These are phyloP conservation scores for Earliella scabrosa DNA, from an alignment of 1,284 basidiomycete genomes.

Conservation along the genomic window DNA sequence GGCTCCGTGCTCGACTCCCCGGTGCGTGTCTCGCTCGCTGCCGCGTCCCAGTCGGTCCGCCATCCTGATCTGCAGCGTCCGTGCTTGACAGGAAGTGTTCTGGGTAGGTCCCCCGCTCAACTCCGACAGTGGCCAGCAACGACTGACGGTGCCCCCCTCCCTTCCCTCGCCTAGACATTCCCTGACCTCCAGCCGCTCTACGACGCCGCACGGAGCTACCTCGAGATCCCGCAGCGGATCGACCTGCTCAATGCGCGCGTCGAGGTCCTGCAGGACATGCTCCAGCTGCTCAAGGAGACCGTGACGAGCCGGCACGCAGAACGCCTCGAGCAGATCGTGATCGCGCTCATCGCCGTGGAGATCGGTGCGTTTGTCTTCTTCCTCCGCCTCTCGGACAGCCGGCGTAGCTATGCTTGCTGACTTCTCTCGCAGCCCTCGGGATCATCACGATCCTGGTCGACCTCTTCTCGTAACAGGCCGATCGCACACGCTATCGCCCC, in stretches of 20 bases:
- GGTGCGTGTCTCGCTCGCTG: slow-evolving; percentile 49
- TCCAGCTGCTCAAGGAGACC: slow-evolving; percentile 93
- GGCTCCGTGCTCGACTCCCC: slow-evolving; percentile 96
- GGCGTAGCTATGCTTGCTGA: not conserved
- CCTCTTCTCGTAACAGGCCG: slow-evolving; percentile 45
- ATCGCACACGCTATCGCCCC: not conserved
- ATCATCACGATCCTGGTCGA: slow-evolving; percentile 77
- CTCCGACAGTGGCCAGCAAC: not conserved
- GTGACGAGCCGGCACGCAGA: slow-evolving; percentile 93
- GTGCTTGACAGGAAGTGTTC: slow-evolving; percentile 77
- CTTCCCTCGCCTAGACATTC: slow-evolving; percentile 52
- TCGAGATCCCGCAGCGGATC: slow-evolving; percentile 94
- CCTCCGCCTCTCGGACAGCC: not conserved
- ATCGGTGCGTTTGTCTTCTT: slow-evolving; percentile 58
- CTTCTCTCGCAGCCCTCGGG: slow-evolving; percentile 56
- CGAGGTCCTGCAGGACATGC: slow-evolving; percentile 96
- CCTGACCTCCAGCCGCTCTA: slow-evolving; percentile 96
- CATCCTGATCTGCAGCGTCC: not conserved
- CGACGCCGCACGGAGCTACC: slow-evolving; percentile 90
- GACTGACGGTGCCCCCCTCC: slow-evolving; percentile 30
- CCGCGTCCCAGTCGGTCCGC: not conserved
- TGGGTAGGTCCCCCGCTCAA: slow-evolving; percentile 61
- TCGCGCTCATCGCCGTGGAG: slow-evolving; percentile 89
- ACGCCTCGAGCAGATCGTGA: slow-evolving; percentile 94
- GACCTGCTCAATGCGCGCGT: slow-evolving; percentile 94